phyloP scores from a whole-genome alignment of 2,329 filamentous ascomycete species.

The Trichoderma endophyticum region DNA sequence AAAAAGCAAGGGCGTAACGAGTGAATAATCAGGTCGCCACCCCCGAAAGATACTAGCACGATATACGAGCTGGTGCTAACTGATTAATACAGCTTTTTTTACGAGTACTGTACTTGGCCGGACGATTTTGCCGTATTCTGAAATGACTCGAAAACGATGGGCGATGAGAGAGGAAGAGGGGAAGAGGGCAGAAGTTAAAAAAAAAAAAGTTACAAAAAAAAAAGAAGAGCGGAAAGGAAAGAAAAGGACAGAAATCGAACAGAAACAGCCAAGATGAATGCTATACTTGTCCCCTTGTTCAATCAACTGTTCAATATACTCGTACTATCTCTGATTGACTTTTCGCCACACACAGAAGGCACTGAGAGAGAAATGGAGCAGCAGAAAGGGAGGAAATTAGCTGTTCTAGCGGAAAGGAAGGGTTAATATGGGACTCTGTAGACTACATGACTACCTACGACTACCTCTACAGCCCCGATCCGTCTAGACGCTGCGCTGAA shows the following conservation, averaged over 20 bases:
- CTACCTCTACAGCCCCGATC: background rate
- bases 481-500: background rate
- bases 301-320: background rate
- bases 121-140: background rate
- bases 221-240: background rate
- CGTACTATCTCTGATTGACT: background rate
- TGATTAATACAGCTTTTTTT: background rate
- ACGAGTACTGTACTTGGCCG: background rate
- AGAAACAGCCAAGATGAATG: background rate
- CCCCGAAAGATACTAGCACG: background rate
- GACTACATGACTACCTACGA: background rate
- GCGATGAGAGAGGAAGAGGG: background rate
- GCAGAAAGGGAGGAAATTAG: background rate
- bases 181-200: background rate
- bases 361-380: background rate
- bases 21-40: conserved; percentile 14
- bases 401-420: background rate
- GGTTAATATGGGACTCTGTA: background rate
- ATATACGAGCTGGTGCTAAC: background rate
- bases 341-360: background rate
- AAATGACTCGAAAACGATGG: background rate
- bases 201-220: background rate
- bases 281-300: background rate
- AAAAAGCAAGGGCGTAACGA: background rate
- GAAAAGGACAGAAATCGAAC: background rate